These are phyloP conservation scores for Tetraselmis striata DNA, from an alignment of 139 green algal species.

Conservation along the genomic window DNA sequence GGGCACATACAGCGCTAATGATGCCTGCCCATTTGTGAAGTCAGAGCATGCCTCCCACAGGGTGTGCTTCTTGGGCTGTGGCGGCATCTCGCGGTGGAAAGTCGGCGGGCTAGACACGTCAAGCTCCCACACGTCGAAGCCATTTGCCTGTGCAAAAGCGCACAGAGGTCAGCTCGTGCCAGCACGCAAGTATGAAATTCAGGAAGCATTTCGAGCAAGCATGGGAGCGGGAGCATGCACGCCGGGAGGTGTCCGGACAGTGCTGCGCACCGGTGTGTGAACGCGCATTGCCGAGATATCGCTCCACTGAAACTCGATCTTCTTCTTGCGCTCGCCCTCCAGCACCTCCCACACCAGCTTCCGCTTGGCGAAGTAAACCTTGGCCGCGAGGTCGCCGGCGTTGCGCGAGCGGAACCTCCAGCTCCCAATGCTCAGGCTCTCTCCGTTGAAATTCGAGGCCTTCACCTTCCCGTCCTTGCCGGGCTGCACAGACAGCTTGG, in stretches of 20 bases:
- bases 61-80: constrained; percentile 15
- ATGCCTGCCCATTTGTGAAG: constrained; percentile 8
- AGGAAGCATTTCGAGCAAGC: too few relatives aligned
- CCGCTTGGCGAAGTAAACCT: constrained; percentile 39
- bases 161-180: too few relatives aligned
- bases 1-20: neutral
- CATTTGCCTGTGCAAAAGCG: neutral
- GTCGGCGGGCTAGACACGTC: neutral
- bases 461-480: constrained; percentile 27
- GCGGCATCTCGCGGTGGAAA: constrained; percentile 9
- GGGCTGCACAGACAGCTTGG: neutral
- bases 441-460: constrained; percentile 32
- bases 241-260: too few relatives aligned
- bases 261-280: neutral
- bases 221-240: too few relatives aligned
- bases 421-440: constrained; percentile 24
- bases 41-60: constrained; percentile 8
- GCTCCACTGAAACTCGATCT: constrained; percentile 34
- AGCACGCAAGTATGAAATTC: too few relatives aligned
- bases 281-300: constrained; percentile 18
- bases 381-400: constrained; percentile 36
- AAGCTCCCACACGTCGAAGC: neutral
- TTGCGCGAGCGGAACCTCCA: constrained; percentile 17
- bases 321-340: constrained; percentile 31
- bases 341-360: constrained; percentile 43